phyloP scores from a whole-genome alignment of 2,329 filamentous ascomycete species.

The Colletotrichum trifolii region DNA sequence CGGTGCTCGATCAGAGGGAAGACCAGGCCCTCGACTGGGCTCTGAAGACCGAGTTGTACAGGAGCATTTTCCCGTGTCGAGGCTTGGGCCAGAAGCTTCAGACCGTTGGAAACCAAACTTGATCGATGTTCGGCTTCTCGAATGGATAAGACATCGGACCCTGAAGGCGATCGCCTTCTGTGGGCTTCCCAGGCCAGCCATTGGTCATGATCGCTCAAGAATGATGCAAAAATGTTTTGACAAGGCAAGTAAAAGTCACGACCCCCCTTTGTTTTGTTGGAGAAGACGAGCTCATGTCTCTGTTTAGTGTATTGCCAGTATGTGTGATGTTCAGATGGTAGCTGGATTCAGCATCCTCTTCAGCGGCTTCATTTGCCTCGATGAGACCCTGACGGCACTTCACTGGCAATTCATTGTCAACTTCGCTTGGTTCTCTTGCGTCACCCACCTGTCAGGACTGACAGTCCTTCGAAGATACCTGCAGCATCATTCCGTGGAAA shows the following conservation, averaged over 20 bases:
- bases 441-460: constrained; percentile 41
- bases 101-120: too few relatives aligned
- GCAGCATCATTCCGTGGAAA: not conserved
- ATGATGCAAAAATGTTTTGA: not conserved
- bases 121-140: too few relatives aligned
- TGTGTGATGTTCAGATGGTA: constrained; percentile 44
- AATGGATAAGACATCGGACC: not conserved
- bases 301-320: not conserved
- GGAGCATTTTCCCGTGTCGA: too few relatives aligned
- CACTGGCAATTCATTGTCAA: constrained; percentile 45
- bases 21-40: too few relatives aligned
- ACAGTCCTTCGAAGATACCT: not conserved
- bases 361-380: constrained; percentile 16
- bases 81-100: too few relatives aligned
- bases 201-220: not conserved
- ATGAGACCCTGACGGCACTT: constrained; percentile 32
- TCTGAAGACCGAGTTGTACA: too few relatives aligned
- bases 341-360: constrained; percentile 45
- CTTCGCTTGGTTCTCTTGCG: constrained; percentile 46
- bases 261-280: not conserved
- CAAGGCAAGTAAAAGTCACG: not conserved
- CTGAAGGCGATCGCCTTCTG: not conserved
- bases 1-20: too few relatives aligned
- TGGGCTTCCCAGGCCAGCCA: not conserved
- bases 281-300: not conserved